A percentile compares a stretch with the other conserved stretches of the same genome.
Conservation (phyloP, 2,329 filamentous ascomycete genomes). For the Fusarium temperatum region DNA sequence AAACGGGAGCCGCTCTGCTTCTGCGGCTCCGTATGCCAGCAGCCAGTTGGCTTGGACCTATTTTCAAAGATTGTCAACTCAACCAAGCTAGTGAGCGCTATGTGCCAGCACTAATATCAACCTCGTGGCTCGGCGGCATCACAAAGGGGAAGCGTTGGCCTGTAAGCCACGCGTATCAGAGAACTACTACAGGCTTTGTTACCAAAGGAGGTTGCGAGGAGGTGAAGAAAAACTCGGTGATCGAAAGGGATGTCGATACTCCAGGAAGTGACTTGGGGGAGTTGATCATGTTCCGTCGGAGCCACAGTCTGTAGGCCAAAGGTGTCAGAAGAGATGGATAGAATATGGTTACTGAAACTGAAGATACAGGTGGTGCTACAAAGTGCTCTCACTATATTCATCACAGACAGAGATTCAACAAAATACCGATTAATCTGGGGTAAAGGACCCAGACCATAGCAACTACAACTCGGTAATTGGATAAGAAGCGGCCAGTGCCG, state of each 20-base stretch:
- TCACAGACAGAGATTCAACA: background rate
- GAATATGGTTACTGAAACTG: background rate
- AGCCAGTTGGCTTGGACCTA: background rate
- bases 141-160: conserved; percentile 9
- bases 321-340: background rate
- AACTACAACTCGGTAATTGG: background rate
- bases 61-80: background rate
- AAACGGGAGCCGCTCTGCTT: conserved; percentile 20
- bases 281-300: background rate
- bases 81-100: background rate
- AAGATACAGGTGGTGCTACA: conserved; percentile 6
- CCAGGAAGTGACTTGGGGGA: background rate
- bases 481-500: conserved; percentile 5
- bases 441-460: conserved; percentile 1
- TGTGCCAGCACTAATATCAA: conserved; percentile 4
- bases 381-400: conserved; percentile 18
- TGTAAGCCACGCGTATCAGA: conserved; percentile 3
- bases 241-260: background rate
- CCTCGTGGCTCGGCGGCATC: background rate
- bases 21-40: conserved; percentile 35
- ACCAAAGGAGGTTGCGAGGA: background rate
- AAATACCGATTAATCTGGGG: conserved; percentile 35
- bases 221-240: background rate
- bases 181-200: background rate
- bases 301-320: background rate